Evolutionary conservation across 768 basidiomycete genomes (phyloP).

Genomic region (Arthromyces matolae): DNA sequence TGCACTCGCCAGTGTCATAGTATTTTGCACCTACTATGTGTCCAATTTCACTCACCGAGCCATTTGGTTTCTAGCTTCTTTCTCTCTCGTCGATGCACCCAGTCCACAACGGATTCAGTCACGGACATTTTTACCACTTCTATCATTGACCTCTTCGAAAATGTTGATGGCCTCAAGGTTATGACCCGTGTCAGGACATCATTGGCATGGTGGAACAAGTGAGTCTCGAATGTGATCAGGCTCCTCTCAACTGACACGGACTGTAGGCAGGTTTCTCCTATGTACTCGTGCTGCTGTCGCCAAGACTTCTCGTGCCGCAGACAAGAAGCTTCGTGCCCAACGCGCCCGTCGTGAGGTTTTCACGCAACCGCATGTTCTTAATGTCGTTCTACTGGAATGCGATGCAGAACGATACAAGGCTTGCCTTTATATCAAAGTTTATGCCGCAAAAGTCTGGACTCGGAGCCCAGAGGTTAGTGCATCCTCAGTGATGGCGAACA

Average conservation of each 20-base stretch:
- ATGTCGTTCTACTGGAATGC: too few species aligned
- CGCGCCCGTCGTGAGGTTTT: too few species aligned
- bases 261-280: not conserved
- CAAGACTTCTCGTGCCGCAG: not conserved
- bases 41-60: not conserved
- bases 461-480: too few species aligned
- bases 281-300: not conserved
- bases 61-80: conserved; percentile 14
- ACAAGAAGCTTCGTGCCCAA: not conserved
- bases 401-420: too few species aligned
- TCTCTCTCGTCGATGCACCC: conserved; percentile 18
- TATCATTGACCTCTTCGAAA: conserved; percentile 24
- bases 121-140: conserved; percentile 20
- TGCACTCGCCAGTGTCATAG: conserved; percentile 27
- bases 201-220: conserved; percentile 19
- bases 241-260: not conserved
- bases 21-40: too few species aligned
- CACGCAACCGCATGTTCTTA: too few species aligned
- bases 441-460: too few species aligned
- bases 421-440: too few species aligned
- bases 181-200: not conserved
- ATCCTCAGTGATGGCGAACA: too few species aligned
- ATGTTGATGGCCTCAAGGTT: not conserved
- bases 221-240: not conserved
- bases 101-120: conserved; percentile 19